Percentiles rank a stretch among this genome's conserved stretches.
phyloP scores from a whole-genome alignment of 1,139 yeast genomes.

The Candida sanyaensis region DNA sequence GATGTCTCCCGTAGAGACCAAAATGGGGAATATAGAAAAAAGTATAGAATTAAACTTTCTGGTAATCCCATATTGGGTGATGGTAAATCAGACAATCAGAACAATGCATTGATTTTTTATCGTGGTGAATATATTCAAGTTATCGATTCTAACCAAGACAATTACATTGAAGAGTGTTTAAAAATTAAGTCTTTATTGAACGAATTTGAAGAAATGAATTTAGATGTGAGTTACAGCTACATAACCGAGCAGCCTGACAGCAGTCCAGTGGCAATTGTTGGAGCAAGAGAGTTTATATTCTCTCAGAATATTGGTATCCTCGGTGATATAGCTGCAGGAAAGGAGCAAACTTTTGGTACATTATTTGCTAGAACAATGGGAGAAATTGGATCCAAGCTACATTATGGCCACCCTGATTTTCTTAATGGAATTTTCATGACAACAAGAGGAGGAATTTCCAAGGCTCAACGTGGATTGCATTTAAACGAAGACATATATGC shows the following conservation, averaged over 20 bases:
- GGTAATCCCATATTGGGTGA: slow-evolving; percentile 91
- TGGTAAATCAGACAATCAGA: slow-evolving; percentile 88
- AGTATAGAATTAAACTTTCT: slow-evolving; percentile 60
- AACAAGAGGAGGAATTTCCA: slow-evolving; percentile 87
- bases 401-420: slow-evolving; percentile 92
- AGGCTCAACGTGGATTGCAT: slow-evolving; percentile 85
- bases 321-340: slow-evolving; percentile 93
- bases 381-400: slow-evolving; percentile 83
- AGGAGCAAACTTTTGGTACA: slow-evolving; percentile 92
- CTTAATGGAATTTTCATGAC: slow-evolving; percentile 84
- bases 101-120: slow-evolving; percentile 71
- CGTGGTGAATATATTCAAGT: slow-evolving; percentile 89
- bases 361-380: slow-evolving; percentile 84
- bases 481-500: slow-evolving; percentile 90
- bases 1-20: slow-evolving; percentile 48
- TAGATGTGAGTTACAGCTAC: slow-evolving; percentile 41
- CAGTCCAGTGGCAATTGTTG: slow-evolving; percentile 76
- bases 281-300: slow-evolving; percentile 86
- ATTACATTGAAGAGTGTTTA: slow-evolving; percentile 81
- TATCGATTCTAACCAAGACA: slow-evolving; percentile 87
- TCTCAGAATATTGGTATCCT: slow-evolving; percentile 83
- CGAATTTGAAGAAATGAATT: slow-evolving; percentile 70
- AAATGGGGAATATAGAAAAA: slow-evolving; percentile 44
- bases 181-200: slow-evolving; percentile 76
- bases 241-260: slow-evolving; percentile 12